Base-by-base conservation (phyloP, 768 basidiomycete species). In the Tubosaeta brunneosetosa region DNA sequence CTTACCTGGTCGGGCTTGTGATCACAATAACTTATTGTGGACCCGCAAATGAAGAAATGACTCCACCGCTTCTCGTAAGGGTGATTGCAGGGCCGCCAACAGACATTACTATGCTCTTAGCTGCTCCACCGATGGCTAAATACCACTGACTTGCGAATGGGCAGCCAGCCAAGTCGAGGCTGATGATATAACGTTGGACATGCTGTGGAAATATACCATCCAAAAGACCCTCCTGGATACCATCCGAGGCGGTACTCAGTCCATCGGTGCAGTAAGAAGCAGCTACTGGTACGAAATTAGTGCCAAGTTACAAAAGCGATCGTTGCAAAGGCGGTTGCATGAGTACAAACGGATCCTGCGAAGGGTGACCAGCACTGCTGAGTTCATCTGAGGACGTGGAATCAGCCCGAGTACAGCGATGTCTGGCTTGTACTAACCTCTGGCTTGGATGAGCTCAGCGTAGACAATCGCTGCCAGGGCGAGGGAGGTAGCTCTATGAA, bases 1-100 rank as follows among this genome's bases (percentile, higher is more conserved):
- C 60, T 49, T 29, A 60, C 65, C 55, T 46, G 13, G 56, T 64
- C 26, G 57, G 17, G 22, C 38, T 51, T 16, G 57, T 42, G 26
- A 78, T 77, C 19, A 76, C 72, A 14, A 78, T 83, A 66, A 75
- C n/a, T n/a, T n/a, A 84, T 2, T 77, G 62, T 8, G 76, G 74
- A 33, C 84, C 83, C 25, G 74, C 80, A 55, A 74, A 75, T 17
- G 78, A 74, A 27, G 82, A 84, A 8, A 68, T 71, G 14, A 71
- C 71, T 14, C 70, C 71, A 31, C 67, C 69, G 47, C 67, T 68
- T 45, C 65, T 62, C 61, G 82, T 84, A 17, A 88, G 74, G 0
- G 85, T 87, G 52, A 85, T 67, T 1, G 77, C 85, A 41, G 74
- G 59, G 11, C 84, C 85, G 7, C 83, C 86, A 10, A 63, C 75